These are phyloP conservation scores for Glycine soja DNA, from an alignment of 306 rosid species.

Conservation along the genomic window DNA sequence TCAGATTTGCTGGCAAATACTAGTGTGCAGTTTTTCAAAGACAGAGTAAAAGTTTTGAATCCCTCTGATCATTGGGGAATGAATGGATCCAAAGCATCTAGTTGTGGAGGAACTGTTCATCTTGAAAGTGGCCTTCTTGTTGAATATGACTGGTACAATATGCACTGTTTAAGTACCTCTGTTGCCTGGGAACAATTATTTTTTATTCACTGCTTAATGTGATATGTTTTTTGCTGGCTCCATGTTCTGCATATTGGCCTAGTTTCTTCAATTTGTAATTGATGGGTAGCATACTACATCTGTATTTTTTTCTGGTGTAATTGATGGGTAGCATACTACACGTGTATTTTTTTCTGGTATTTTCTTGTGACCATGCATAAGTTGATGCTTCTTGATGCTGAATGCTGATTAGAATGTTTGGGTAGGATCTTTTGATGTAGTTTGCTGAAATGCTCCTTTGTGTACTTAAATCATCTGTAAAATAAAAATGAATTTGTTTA, in stretches of 20 bases:
- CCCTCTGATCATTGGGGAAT: constrained; percentile 69
- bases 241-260: constrained; percentile 18
- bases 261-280: constrained; percentile 38
- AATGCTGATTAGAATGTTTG: constrained; percentile 18
- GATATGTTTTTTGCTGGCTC: constrained; percentile 24
- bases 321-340: constrained; percentile 3
- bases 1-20: constrained; percentile 81
- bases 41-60: constrained; percentile 71
- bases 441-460: no score
- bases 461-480: constrained; percentile 35
- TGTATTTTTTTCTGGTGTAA: no score
- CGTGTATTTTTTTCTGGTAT: constrained; percentile 3
- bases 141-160: constrained; percentile 92
- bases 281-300: background rate
- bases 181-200: constrained; percentile 33
- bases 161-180: constrained; percentile 23
- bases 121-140: constrained; percentile 91
- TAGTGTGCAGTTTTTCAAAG: constrained; percentile 76
- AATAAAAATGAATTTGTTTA: constrained; percentile 29
- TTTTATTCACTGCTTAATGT: constrained; percentile 12
- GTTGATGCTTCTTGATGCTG: constrained; percentile 9
- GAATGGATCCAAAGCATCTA: constrained; percentile 58
- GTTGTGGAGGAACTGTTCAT: constrained; percentile 79
- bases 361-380: constrained; percentile 13
- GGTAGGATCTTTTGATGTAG: constrained; percentile 29